phyloP scores from a whole-genome alignment of 768 basidiomycete species.

The Tylopilus cervinicoccineus region DNA sequence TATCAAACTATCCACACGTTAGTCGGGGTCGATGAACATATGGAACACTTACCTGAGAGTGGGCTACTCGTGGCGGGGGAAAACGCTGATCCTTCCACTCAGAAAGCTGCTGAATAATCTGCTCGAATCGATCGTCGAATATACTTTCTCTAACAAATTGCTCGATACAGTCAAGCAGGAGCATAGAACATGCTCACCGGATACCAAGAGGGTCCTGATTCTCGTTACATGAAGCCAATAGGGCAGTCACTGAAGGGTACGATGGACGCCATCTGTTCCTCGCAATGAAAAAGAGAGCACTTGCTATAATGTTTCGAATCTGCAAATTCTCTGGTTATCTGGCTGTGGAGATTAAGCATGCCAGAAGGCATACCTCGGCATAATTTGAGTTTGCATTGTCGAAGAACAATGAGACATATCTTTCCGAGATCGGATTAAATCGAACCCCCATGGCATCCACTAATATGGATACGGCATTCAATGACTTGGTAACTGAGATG shows the following conservation, averaged over 20 bases:
- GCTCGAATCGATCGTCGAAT: constrained; percentile 52
- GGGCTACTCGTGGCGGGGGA: constrained; percentile 80
- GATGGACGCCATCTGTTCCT: constrained; percentile 66
- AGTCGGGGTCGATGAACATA: constrained; percentile 4
- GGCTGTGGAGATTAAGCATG: background rate
- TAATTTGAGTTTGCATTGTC: constrained; percentile 78
- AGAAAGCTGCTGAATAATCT: constrained; percentile 57
- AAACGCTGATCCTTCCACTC: constrained; percentile 73
- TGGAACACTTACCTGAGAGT: constrained; percentile 56
- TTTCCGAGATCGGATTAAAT: constrained; percentile 63
- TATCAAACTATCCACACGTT: constrained; percentile 64
- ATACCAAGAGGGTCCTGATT: constrained; percentile 56
- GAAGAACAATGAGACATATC: constrained; percentile 67
- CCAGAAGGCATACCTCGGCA: constrained; percentile 57
- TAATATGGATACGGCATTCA: constrained; percentile 62
- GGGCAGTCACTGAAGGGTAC: constrained; percentile 50
- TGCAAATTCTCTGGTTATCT: constrained; percentile 24
- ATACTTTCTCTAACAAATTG: constrained; percentile 42
- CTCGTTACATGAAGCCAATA: constrained; percentile 52
- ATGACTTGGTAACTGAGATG: constrained; percentile 66
- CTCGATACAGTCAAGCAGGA: background rate
- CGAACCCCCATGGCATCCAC: constrained; percentile 63
- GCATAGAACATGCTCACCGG: constrained; percentile 37
- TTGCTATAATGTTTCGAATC: constrained; percentile 70
- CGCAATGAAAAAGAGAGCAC: constrained; percentile 55